These are phyloP conservation scores for Coemansia pectinata DNA, from an alignment of 192 early-diverging fungal genomes.

Conservation along the genomic window DNA sequence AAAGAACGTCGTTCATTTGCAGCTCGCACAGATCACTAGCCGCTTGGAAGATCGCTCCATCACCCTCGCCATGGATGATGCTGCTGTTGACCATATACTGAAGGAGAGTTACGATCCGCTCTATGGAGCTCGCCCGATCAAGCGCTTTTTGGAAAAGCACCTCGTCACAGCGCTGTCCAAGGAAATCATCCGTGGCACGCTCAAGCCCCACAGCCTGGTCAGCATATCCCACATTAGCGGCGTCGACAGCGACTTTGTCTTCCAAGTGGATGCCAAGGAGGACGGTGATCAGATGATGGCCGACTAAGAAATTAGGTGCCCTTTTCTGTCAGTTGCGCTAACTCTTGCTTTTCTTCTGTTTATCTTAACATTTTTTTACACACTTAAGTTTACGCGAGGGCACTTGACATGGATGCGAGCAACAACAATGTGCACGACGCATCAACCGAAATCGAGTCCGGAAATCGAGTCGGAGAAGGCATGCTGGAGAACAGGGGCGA, in stretches of 20 bases:
- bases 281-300: conserved; percentile 33
- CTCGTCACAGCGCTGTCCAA: conserved; percentile 80
- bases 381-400: not conserved
- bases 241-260: conserved; percentile 32
- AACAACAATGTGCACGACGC: not conserved
- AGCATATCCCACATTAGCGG: conserved; percentile 46
- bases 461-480: not conserved
- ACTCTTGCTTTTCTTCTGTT: not conserved
- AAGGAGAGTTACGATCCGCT: conserved; percentile 84
- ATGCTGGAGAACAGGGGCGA: not conserved
- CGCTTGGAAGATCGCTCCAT: conserved; percentile 80
- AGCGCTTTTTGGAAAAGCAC: conserved; percentile 80
- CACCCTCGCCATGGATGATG: conserved; percentile 64
- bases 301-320: not conserved
- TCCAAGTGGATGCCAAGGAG: conserved; percentile 36
- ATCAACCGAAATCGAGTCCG: not conserved
- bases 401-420: conserved; percentile 1
- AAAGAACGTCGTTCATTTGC: conserved; percentile 69
- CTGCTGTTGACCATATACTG: conserved; percentile 76
- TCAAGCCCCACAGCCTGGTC: conserved; percentile 61
- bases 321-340: not conserved
- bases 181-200: conserved; percentile 65
- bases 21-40: conserved; percentile 62
- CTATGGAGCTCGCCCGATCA: conserved; percentile 93
- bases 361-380: conserved; percentile 1